Evolutionary conservation across 192 early-diverging fungal genomes (phyloP).

Genomic region (Podila minutissima): DNA sequence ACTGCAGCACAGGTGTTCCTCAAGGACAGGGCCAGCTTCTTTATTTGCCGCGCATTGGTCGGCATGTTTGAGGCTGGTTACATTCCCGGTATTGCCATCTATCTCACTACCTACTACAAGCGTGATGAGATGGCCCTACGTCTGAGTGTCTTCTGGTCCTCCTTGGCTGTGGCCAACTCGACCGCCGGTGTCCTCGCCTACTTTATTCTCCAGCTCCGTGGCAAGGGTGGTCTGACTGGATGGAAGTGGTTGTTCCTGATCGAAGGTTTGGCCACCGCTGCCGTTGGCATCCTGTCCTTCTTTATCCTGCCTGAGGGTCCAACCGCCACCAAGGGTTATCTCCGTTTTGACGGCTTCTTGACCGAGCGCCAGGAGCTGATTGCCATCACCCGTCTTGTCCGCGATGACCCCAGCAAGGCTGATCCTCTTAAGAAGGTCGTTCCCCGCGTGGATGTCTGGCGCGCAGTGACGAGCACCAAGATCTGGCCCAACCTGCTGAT

Average conservation of each 20-base stretch:
- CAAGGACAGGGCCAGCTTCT: constrained; percentile 49
- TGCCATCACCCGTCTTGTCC: constrained; percentile 67
- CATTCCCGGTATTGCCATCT: constrained; percentile 59
- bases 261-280: constrained; percentile 65
- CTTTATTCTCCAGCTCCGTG: constrained; percentile 64
- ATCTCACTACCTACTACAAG: constrained; percentile 64
- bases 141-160: constrained; percentile 62
- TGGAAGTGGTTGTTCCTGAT: constrained; percentile 78
- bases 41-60: constrained; percentile 60
- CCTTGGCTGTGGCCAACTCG: constrained; percentile 61
- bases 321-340: constrained; percentile 31
- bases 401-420: constrained; percentile 66
- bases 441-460: constrained; percentile 30
- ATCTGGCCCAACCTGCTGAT: constrained; percentile 53
- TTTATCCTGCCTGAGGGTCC: constrained; percentile 68
- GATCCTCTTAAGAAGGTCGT: constrained; percentile 51
- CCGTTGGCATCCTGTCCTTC: constrained; percentile 60
- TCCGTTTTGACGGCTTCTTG: constrained; percentile 56
- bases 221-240: constrained; percentile 61
- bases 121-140: constrained; percentile 58
- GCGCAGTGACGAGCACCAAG: constrained; percentile 19
- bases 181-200: constrained; percentile 65
- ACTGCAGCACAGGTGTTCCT: constrained; percentile 48
- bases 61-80: constrained; percentile 64
- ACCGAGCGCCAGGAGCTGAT: constrained; percentile 65